Conservation (phyloP, 768 basidiomycete genomes). For the Tulasnella sp. region DNA sequence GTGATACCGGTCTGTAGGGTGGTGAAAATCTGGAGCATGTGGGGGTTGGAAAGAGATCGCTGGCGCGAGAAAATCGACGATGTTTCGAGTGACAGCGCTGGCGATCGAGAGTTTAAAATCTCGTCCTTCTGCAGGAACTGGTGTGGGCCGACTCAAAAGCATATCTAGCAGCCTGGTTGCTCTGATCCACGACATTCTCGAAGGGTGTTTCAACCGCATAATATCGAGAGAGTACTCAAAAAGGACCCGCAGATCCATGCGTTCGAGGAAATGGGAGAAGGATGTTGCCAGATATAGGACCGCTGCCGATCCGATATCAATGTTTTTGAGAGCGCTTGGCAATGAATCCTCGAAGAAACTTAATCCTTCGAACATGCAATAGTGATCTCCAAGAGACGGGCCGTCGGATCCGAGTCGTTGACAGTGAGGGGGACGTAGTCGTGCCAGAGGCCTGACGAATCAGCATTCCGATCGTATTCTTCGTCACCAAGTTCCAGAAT, state of each 20-base stretch:
- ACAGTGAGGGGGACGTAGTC: too few relatives aligned
- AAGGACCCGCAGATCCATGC: background rate
- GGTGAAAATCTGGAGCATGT: too few relatives aligned
- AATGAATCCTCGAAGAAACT: background rate
- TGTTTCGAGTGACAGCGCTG: too few relatives aligned
- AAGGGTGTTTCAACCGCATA: background rate
- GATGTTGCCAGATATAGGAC: background rate
- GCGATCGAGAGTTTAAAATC: background rate
- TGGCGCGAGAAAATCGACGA: too few relatives aligned
- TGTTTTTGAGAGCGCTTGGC: background rate
- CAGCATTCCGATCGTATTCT: background rate
- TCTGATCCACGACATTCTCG: background rate
- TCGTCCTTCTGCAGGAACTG: background rate
- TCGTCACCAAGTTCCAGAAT: background rate
- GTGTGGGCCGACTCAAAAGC: background rate
- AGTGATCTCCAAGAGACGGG: background rate
- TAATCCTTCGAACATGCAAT: background rate
- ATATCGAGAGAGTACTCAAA: background rate
- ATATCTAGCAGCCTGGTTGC: background rate
- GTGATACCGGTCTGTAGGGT: too few relatives aligned
- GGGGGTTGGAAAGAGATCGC: background rate
- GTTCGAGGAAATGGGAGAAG: background rate
- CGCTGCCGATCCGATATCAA: background rate
- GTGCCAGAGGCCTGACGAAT: too few relatives aligned
- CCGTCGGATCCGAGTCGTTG: background rate